Conservation (phyloP, 345 rosid species). For the Turnera subulata region DNA sequence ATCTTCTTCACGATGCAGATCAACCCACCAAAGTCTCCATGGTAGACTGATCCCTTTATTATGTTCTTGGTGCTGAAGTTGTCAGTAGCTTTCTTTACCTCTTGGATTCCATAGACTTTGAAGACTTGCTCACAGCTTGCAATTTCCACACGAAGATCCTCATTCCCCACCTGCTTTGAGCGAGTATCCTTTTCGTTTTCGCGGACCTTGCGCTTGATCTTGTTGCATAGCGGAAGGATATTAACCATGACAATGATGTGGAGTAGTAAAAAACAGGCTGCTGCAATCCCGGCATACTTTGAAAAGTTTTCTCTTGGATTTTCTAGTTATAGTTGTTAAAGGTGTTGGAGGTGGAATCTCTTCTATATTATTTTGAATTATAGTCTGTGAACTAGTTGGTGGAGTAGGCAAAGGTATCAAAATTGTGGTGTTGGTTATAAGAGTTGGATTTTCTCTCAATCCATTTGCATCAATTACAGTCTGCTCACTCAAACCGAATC, state of each 20-base stretch:
- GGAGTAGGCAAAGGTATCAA: slow-evolving; percentile 32
- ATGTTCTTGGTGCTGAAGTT: slow-evolving; percentile 34
- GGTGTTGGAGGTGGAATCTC: slow-evolving; percentile 13
- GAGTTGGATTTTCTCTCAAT: slow-evolving; percentile 12
- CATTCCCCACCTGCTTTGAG: slow-evolving; percentile 16
- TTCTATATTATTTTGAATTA: slow-evolving; percentile 13
- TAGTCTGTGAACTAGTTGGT: slow-evolving; percentile 38
- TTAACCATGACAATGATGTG: slow-evolving; percentile 14
- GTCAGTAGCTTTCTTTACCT: slow-evolving; percentile 36
- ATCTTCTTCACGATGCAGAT: slow-evolving; percentile 36
- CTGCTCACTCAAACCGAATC: slow-evolving; percentile 30
- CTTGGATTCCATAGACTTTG: slow-evolving; percentile 26
- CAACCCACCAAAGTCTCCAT: slow-evolving; percentile 33
- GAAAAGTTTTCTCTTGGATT: slow-evolving; percentile 16
- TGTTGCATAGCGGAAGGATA: slow-evolving; percentile 12
- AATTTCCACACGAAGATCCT: slow-evolving; percentile 34
- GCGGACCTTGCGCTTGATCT: neutral
- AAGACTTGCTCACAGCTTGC: slow-evolving; percentile 37
- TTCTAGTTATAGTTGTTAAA: neutral
- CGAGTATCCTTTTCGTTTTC: neutral
- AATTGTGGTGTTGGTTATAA: slow-evolving; percentile 44
- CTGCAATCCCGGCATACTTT: slow-evolving; percentile 30
- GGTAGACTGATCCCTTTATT: slow-evolving; percentile 39
- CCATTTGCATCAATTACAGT: slow-evolving; percentile 38
- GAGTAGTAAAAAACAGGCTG: slow-evolving; percentile 28